Conservation (phyloP, 2,329 filamentous ascomycete genomes). For the Xylariales sp. region DNA sequence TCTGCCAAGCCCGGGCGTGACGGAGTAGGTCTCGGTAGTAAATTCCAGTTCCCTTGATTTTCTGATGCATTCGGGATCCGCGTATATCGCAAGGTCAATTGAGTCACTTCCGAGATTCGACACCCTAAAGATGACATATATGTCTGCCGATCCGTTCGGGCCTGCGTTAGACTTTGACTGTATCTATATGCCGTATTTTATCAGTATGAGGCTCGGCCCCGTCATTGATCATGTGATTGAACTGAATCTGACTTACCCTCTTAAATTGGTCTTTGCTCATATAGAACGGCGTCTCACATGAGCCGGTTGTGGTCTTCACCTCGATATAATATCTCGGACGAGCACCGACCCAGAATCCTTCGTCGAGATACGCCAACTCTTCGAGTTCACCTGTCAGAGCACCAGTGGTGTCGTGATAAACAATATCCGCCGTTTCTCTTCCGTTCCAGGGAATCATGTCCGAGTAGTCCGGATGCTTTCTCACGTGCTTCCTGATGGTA, state of each 20-base stretch:
- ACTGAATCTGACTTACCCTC: conserved; percentile 25
- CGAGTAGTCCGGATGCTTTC: conserved; percentile 33
- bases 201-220: background rate
- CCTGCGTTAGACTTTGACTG: conserved; percentile 9
- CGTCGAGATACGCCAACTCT: conserved; percentile 27
- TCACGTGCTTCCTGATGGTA: conserved; percentile 38
- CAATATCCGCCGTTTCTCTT: conserved; percentile 42
- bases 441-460: conserved; percentile 35
- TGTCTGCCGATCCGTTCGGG: conserved; percentile 6
- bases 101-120: conserved; percentile 28
- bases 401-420: conserved; percentile 34
- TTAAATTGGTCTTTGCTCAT: conserved; percentile 41
- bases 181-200: conserved; percentile 17
- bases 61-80: conserved; percentile 31
- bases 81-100: conserved; percentile 30
- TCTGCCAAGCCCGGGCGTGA: conserved; percentile 9
- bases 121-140: conserved; percentile 39
- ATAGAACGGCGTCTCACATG: conserved; percentile 36
- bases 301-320: conserved; percentile 42
- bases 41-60: conserved; percentile 18
- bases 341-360: conserved; percentile 20
- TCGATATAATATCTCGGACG: conserved; percentile 42
- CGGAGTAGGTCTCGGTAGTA: conserved; percentile 17
- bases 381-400: conserved; percentile 30
- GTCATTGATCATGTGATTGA: conserved; percentile 7